Percentiles rank a stretch among this genome's conserved stretches.
phyloP scores from a whole-genome alignment of 2,329 filamentous ascomycete species.

The Scytalidium lignicola region DNA sequence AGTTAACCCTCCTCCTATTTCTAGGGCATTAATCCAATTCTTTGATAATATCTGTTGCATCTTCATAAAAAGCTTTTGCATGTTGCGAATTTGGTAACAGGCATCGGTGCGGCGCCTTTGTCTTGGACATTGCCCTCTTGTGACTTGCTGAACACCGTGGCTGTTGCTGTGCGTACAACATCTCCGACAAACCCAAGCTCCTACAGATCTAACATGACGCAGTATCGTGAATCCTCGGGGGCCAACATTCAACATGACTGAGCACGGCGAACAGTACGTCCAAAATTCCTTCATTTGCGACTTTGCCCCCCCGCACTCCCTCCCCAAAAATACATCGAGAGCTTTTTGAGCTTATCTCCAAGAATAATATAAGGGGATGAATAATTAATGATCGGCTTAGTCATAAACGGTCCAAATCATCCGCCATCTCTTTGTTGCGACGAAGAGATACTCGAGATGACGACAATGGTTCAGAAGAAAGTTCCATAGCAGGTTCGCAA shows the following conservation, averaged over 20 bases:
- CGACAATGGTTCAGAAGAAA: conserved; percentile 25
- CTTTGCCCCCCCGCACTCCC: no score
- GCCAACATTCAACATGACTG: neutral
- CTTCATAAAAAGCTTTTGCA: neutral
- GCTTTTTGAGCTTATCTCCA: no score
- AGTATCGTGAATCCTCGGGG: neutral
- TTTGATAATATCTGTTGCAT: no score
- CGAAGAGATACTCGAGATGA: conserved; percentile 35
- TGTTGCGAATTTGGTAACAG: neutral
- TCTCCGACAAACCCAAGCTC: conserved; percentile 5
- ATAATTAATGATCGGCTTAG: conserved; percentile 12
- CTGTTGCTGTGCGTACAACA: conserved; percentile 46
- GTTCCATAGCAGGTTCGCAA: conserved; percentile 17
- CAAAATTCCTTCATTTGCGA: neutral
- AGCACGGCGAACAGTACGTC: neutral
- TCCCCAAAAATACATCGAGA: no score
- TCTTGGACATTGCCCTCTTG: neutral
- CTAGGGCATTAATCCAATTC: neutral
- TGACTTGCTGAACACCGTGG: conserved; percentile 45
- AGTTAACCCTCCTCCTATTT: neutral
- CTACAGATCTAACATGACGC: neutral
- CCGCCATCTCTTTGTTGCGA: conserved; percentile 49
- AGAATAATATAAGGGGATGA: neutral
- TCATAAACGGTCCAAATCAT: conserved; percentile 47
- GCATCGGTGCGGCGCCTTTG: neutral